These are phyloP conservation scores for Penicillium verhagenii DNA, from an alignment of 495 filamentous ascomycete species.

Conservation along the genomic window DNA sequence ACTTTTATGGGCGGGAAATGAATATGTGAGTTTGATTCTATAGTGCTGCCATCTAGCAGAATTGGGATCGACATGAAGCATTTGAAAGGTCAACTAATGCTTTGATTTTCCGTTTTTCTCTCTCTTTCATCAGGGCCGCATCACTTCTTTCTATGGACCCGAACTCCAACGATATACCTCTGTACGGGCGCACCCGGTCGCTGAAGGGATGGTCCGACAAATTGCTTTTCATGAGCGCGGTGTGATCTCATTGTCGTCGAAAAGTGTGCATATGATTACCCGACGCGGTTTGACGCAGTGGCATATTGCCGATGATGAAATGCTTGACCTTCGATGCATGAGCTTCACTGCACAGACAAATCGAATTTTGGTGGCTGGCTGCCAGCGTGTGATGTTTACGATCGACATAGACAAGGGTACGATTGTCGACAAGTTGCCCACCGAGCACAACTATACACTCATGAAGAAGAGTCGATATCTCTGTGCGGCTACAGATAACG, in stretches of 20 bases:
- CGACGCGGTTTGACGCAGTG: slow-evolving; percentile 79
- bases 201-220: slow-evolving; percentile 73
- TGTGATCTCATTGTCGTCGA: slow-evolving; percentile 72
- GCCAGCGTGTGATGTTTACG: slow-evolving; percentile 82
- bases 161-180: slow-evolving; percentile 80
- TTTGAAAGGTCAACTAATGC: neutral
- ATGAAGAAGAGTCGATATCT: slow-evolving; percentile 91
- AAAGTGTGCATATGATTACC: slow-evolving; percentile 79
- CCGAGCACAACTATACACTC: slow-evolving; percentile 75
- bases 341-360: slow-evolving; percentile 84
- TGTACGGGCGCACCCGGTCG: slow-evolving; percentile 63
- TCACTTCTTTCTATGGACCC: slow-evolving; percentile 79
- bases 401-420: slow-evolving; percentile 86
- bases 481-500: slow-evolving; percentile 83
- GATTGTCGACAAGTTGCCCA: slow-evolving; percentile 69
- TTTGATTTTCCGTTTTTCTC: neutral
- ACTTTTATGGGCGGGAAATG: slow-evolving; percentile 87
- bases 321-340: slow-evolving; percentile 87
- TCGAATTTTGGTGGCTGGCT: slow-evolving; percentile 83
- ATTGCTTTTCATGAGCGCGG: slow-evolving; percentile 84
- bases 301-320: slow-evolving; percentile 75
- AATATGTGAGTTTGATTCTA: slow-evolving; percentile 61
- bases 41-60: neutral
- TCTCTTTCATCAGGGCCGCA: slow-evolving; percentile 60
- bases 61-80: neutral